These are phyloP conservation scores for Syzygium malaccense DNA, from an alignment of 441 rosid genomes.

Conservation along the genomic window DNA sequence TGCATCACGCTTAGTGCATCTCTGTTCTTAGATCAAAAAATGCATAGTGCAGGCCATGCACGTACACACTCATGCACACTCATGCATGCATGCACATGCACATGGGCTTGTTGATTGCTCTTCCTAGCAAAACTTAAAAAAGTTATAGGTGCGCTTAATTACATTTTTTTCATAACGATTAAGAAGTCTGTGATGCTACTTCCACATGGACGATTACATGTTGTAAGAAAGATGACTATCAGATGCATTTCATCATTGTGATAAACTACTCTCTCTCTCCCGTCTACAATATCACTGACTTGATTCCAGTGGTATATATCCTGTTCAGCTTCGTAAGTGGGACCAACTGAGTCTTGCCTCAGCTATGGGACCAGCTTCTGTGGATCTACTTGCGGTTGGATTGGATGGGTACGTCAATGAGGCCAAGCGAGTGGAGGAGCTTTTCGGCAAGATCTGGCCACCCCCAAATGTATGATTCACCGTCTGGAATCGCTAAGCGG, in stretches of 20 bases:
- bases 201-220: not conserved
- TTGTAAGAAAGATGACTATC: not conserved
- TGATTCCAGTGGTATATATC: not conserved
- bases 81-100: not conserved
- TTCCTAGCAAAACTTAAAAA: not conserved
- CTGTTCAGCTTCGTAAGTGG: conserved; percentile 62
- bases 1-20: not conserved
- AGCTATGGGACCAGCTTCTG: conserved; percentile 89
- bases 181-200: not conserved
- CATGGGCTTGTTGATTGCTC: too few relatives aligned
- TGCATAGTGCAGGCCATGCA: not conserved
- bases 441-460: conserved; percentile 91
- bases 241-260: not conserved
- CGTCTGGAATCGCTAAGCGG: not conserved
- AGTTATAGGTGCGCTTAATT: not conserved
- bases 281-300: not conserved
- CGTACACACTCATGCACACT: not conserved
- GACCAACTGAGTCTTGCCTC: conserved; percentile 79
- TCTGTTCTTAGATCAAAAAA: not conserved
- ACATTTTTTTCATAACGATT: not conserved
- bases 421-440: conserved; percentile 67
- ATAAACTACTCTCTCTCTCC: not conserved
- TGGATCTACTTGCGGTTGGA: conserved; percentile 78
- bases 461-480: conserved; percentile 74
- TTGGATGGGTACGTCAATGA: conserved; percentile 69